These are phyloP conservation scores for Aspergillus campestris DNA, from an alignment of 495 filamentous ascomycete species.

Conservation along the genomic window DNA sequence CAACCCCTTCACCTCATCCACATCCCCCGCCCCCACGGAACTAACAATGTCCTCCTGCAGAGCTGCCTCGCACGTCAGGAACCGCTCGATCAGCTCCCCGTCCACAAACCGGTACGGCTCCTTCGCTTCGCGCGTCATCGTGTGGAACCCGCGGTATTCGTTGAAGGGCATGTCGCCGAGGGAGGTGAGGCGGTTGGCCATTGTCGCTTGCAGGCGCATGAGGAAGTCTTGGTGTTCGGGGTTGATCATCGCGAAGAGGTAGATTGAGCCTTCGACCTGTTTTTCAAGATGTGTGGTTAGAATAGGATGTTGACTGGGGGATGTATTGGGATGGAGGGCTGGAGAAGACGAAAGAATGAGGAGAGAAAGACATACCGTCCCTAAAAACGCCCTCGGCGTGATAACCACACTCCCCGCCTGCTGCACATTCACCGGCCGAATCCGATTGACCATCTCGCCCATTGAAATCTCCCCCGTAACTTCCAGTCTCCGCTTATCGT, in stretches of 20 bases:
- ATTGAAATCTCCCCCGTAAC: conserved; percentile 73
- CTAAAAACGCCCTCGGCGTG: conserved; percentile 77
- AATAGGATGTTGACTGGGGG: neutral
- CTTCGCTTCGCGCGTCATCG: conserved; percentile 55
- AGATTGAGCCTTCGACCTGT: conserved; percentile 84
- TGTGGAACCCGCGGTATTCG: conserved; percentile 70
- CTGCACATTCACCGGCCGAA: conserved; percentile 50
- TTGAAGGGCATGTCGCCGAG: conserved; percentile 66
- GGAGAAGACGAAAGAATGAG: neutral
- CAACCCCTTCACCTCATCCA: conserved; percentile 63
- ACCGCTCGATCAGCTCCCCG: conserved; percentile 81
- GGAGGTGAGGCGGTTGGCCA: conserved; percentile 56
- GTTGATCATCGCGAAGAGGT: conserved; percentile 74
- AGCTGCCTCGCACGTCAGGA: conserved; percentile 57
- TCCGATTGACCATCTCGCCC: conserved; percentile 88
- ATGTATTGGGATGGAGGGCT: neutral
- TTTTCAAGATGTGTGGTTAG: neutral
- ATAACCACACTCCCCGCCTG: conserved; percentile 57
- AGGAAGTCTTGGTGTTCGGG: conserved; percentile 65
- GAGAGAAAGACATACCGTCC: conserved; percentile 68
- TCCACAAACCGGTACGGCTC: conserved; percentile 87
- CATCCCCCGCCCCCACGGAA: conserved; percentile 45
- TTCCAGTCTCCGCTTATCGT: conserved; percentile 63
- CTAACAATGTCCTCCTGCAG: conserved; percentile 57
- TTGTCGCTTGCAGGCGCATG: conserved; percentile 67